Evolutionary conservation across 371 early-diverging fungal species (phyloP), one percentile per base, ranked within the genome.

Genomic region (Lichtheimia corymbifera): DNA sequence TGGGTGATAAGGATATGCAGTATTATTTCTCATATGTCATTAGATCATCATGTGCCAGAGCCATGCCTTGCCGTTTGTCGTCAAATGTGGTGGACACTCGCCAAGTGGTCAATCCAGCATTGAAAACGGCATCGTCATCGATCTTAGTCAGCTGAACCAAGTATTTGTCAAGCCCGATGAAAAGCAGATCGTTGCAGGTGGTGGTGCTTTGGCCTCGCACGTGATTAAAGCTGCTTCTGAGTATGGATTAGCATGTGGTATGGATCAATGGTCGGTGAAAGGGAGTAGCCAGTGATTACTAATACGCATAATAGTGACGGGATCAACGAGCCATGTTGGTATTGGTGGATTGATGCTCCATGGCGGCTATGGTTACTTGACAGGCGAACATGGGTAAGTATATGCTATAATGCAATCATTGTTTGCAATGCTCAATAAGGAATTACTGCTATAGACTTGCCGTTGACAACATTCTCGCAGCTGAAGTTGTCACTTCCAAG

Each of bases 51-150:
- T 72, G 58, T 59, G 62, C 7, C 51, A 41, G 25, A 58, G 62
- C 27, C 66, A 68, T 41, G 51, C 43, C 6, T 18, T 72, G 1
- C 68, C 63, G 5, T 61, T 72, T 41, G 74, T 74, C 3, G 75
- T 79, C 35, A 75, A 77, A 44, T 73, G 79, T 62, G 87, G 87
- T 40, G 87, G 87, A 3, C 86, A 86, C 62, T 84, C 84, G 13
- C 84, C 76, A 49, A 82, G 80, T 59, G 85, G 79, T 11, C 72
- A 74, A 40, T 72, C 71, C 6, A 77, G 76, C 28, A 55, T 62
- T 15, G 67, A 73, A 41, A 64, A 65, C 41, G 70, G 76, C n/a
- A 58, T 77, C 40, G 73, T 80, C 24, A 73, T 80, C 45, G 78
- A 77, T 59, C 57, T 78, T 11, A 59, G 70, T 35, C 45, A 58